A percentile compares a stretch with the other conserved stretches of the same genome.
Evolutionary conservation across 495 filamentous ascomycete genomes (phyloP).

Genomic region (Neurospora tetrasperma): DNA sequence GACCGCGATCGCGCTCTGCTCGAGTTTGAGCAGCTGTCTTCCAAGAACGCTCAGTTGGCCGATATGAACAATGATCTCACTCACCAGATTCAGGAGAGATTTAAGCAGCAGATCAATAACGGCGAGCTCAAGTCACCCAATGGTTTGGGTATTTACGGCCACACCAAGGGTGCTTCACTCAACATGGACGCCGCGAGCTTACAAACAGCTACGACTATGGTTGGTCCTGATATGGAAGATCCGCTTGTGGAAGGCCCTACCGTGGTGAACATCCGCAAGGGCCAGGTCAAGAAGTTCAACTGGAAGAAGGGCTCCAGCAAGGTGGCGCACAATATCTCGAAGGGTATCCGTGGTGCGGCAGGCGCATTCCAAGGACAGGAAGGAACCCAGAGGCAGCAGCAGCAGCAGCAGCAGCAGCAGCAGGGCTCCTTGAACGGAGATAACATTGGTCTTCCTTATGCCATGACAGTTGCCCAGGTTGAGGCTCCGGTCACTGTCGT

Average conservation of each 20-base stretch:
- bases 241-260: conserved; percentile 70
- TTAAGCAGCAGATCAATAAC: conserved; percentile 63
- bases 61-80: conserved; percentile 93
- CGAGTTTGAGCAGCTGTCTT: conserved; percentile 88
- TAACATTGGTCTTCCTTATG: conserved; percentile 51
- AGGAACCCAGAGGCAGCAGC: conserved; percentile 1
- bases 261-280: conserved; percentile 85
- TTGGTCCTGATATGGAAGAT: conserved; percentile 57
- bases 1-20: conserved; percentile 85
- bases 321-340: conserved; percentile 85
- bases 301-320: conserved; percentile 96
- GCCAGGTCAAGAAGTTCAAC: conserved; percentile 88
- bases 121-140: conserved; percentile 48
- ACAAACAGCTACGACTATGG: conserved; percentile 34
- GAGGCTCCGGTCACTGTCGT: conserved; percentile 32
- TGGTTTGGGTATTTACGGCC: conserved; percentile 78
- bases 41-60: conserved; percentile 85
- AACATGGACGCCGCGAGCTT: conserved; percentile 35
- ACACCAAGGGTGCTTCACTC: conserved; percentile 60
- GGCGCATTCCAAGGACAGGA: conserved; percentile 41
- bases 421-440: conserved; percentile 37
- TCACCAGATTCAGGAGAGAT: conserved; percentile 84
- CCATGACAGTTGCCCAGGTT: conserved; percentile 43
- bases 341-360: conserved; percentile 80
- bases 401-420: conserved; percentile 25